Base-by-base conservation (phyloP, 495 filamentous ascomycete species). In the Neurospora sp. region DNA sequence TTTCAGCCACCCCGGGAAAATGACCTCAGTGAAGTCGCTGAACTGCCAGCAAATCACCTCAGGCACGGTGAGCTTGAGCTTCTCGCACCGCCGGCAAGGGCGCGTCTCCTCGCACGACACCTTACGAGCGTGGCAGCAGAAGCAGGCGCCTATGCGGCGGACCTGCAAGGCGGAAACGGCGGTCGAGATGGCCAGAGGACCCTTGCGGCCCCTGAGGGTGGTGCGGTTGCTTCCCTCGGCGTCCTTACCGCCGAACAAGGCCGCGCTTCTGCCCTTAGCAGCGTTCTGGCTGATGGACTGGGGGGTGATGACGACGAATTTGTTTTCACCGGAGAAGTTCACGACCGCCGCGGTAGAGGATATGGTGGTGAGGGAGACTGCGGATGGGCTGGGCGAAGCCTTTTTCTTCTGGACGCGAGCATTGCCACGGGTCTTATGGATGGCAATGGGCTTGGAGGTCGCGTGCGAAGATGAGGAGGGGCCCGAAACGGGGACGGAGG, bases 111-210 rank as follows among this genome's bases (percentile, higher is more conserved):
- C 85, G 78, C 81, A 87, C 45, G 80, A 83, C 45, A 83, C 82
- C 75, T 83, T 84, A 76, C 81, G 80, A 41, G 80, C 83, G 72
- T 85, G 84, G 73, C 83, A 86, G 79, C 83, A 83, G 75, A 86
- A 86, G 73, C 84, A 86, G 65, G 84, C 84, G 35, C 84, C 84
- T 31, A 79, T 77, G 44, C 84, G 82, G 12, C 84, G 79, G 10
- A 86, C 82, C 22, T 83, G 78, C 14, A 85, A 79, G n/a, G 84
- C 83, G 69, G 76, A 80, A 77, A 84, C 79, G 74, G 84, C 84
- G n/a, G 81, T 83, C 38, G 83, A 82, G 70, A 79, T 78, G 22
- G 83, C 81, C 37, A 86, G 75, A 9, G 84, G 84, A 5, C 84
- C 84, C 69, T 85, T 86, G 69, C 84, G 80, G 1, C 84, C 84